Percentiles rank a stretch among this genome's conserved stretches.
Evolutionary conservation across 768 basidiomycete species (phyloP).

Genomic region (Boletus barrowsii): DNA sequence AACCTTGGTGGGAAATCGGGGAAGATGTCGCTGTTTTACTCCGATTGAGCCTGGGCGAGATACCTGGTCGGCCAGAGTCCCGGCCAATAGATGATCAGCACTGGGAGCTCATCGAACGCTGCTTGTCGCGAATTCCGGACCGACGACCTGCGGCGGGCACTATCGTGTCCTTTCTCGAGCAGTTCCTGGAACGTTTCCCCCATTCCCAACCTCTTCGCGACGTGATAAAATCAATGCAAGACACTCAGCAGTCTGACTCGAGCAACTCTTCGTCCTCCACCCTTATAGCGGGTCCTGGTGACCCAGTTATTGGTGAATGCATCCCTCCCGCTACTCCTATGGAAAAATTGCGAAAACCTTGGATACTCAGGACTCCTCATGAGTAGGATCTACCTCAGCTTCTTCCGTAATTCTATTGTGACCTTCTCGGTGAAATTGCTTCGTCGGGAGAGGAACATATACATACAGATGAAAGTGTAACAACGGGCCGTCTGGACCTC

Average conservation of each 20-base stretch:
- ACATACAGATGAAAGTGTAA: too few species aligned
- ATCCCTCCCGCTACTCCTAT: too few species aligned
- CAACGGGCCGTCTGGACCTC: neutral
- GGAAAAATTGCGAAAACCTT: too few species aligned
- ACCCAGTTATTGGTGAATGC: too few species aligned
- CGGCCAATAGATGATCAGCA: neutral
- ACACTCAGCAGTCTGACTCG: too few species aligned
- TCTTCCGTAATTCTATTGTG: too few species aligned
- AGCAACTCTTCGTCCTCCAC: too few species aligned
- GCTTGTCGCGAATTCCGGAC: neutral
- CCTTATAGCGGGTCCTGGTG: too few species aligned
- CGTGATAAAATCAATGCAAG: neutral
- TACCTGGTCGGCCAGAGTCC: neutral
- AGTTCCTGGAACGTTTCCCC: neutral
- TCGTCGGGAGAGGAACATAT: too few species aligned
- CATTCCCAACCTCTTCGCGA: neutral
- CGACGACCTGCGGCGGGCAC: neutral
- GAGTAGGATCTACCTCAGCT: too few species aligned
- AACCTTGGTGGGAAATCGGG: neutral
- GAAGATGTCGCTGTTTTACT: neutral
- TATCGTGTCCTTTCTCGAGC: neutral
- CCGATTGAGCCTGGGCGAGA: neutral
- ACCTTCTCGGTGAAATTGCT: too few species aligned
- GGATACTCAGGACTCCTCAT: too few species aligned
- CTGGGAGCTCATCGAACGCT: neutral